phyloP scores from a whole-genome alignment of 805 yeast species.

The Pichia phayaonensis region DNA sequence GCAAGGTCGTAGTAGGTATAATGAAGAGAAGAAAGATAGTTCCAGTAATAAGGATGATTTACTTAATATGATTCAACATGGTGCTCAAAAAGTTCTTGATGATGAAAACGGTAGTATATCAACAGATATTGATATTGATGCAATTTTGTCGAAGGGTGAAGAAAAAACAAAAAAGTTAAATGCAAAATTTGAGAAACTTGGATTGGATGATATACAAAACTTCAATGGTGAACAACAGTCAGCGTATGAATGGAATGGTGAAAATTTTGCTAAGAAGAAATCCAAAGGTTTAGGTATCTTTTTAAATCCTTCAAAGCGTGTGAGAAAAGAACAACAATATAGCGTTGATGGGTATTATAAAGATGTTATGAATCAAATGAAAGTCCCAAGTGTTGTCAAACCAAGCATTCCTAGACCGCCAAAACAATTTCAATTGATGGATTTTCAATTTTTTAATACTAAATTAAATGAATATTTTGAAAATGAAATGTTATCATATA shows the following conservation, averaged over 20 bases:
- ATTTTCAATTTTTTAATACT: slow-evolving; percentile 65
- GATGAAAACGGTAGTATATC: slow-evolving; percentile 20
- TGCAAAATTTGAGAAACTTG: slow-evolving; percentile 75
- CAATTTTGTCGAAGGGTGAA: slow-evolving; percentile 71
- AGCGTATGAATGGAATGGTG: slow-evolving; percentile 96
- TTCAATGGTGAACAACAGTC: slow-evolving; percentile 69
- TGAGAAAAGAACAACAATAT: slow-evolving; percentile 71
- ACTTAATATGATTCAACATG: slow-evolving; percentile 92
- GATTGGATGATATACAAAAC: slow-evolving; percentile 88
- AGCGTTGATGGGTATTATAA: slow-evolving; percentile 71
- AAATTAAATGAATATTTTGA: slow-evolving; percentile 46
- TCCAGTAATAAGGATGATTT: slow-evolving; percentile 69
- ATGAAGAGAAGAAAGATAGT: slow-evolving; percentile 23
- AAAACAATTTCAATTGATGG: slow-evolving; percentile 54
- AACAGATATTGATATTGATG: slow-evolving; percentile 49
- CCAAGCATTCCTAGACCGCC: slow-evolving; percentile 50
- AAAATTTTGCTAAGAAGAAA: slow-evolving; percentile 63
- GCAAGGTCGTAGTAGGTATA: slow-evolving; percentile 62
- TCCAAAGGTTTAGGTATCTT: slow-evolving; percentile 42
- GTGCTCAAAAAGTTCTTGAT: slow-evolving; percentile 85
- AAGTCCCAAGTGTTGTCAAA: slow-evolving; percentile 28
- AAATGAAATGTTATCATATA: slow-evolving; percentile 58
- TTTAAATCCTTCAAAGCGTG: slow-evolving; percentile 71
- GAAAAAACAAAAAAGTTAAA: slow-evolving; percentile 73
- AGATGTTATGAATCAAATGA: slow-evolving; percentile 45